Evolutionary conservation across 2,329 filamentous ascomycete species (phyloP), one percentile per base, ranked within the genome.

Genomic region (Trichoderma citrinoviride): DNA sequence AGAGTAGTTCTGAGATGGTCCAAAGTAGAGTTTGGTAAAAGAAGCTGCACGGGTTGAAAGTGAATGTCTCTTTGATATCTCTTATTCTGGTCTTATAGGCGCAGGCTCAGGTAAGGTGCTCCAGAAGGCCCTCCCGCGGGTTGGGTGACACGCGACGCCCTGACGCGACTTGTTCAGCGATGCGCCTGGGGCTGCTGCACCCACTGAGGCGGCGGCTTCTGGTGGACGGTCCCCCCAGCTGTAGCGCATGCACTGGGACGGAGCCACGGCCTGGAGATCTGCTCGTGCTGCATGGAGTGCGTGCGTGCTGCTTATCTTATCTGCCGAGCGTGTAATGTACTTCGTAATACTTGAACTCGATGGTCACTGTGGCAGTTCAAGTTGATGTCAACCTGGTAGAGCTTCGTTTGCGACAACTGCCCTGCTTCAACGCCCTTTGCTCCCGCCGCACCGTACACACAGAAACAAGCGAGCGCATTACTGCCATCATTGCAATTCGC

Each of bases 391-490:
- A 52, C 23, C 27, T 44, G 33, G 33, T 57, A n/a, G 19, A 37
- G 46, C 44, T 49, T 21, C 41, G n/a, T 49, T 61, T 54, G 60
- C 49, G 60, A 54, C 60, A 44, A 49, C 55, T 47, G 41, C 60
- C 8, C 55, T 47, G 41, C 60, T 17, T 33, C 49, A 29, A 33
- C 41, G 40, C 49, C 25, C 47, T 40, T 21, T 25, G 25, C 21
- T 49, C 19, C 37, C 33, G 33, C 27, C 17, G 1, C 19, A 46
- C 17, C 12, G 6, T 40, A 43, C 5, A 37, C 10, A 14, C 33
- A 14, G n/a, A 27, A 44, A 44, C 17, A 15, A 19, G 17, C 37
- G 37, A 29, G 10, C 37, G 8, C 37, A 54, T 21, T n/a, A 21
- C 21, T 23, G 17, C 17, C 8, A 25, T 33, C 37, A 27, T 37